Evolutionary conservation across 2,329 filamentous ascomycete species (phyloP), one percentile per base, ranked within the genome.

Genomic region (Acarospora socialis): DNA sequence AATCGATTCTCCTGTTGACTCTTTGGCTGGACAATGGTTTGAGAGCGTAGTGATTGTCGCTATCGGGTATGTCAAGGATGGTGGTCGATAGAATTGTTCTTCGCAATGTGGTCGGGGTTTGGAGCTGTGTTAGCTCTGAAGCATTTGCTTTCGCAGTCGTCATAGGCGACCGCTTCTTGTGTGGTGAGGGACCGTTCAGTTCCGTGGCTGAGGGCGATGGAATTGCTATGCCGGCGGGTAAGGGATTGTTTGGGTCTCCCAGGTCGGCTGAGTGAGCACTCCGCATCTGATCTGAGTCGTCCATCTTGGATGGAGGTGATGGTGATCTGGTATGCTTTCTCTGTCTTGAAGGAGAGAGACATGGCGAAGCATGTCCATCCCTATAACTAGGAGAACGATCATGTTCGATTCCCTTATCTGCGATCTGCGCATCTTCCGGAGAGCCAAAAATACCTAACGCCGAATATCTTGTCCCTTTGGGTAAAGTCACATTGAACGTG

Each of bases 391-490:
- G 5, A 13, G 21, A 9, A n/a, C n/a, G 15, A n/a, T 9, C 14
- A 27, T 12, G 16, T n/a, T 7, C 6, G 26, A 28, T 21, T 14
- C 29, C 15, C 7, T 20, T 9, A 6, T 30, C 13, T 27, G 30
- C 16, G 18, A 14, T 10, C n/a, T 12, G 18, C 8, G n/a, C 17
- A 23, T 9, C 28, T 9, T 21, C 26, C 8, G 25, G 15, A 7
- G 32, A 25, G 4, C 21, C 28, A 24, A 28, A 38, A 15, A 40
- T 33, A 8, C 35, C 37, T n/a, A 40, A 29, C 14, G 36, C 36
- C 18, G 36, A 34, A 12, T 30, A 30, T 21, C 39, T 30, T 4
- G 32, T 28, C 5, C 21, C 21, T 5, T 4, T 24, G 2, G 28
- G 26, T 6, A 41, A 21, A n/a, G 30, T 32, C 14, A 27, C 15